These are phyloP conservation scores for Rhodamnia rubescens DNA, from an alignment of 345 rosid species.

Conservation along the genomic window DNA sequence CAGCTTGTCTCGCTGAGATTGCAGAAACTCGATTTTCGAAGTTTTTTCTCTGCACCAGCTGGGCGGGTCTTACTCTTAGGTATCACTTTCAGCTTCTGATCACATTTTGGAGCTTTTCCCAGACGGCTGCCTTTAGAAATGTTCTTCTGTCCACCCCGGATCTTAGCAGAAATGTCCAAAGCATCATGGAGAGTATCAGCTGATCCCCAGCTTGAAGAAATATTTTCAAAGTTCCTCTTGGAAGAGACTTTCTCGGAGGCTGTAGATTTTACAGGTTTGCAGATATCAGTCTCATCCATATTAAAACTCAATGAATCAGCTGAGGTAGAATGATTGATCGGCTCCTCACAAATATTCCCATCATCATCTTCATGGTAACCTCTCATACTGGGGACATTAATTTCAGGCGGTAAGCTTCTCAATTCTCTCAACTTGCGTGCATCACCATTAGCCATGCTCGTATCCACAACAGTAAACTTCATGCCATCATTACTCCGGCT, in stretches of 20 bases:
- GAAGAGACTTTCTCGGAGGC: background rate
- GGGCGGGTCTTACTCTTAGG: constrained; percentile 4
- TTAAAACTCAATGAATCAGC: constrained; percentile 7
- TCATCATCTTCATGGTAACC: constrained; percentile 23
- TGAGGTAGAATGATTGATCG: constrained; percentile 16
- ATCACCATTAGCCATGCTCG: constrained; percentile 24
- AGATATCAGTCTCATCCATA: constrained; percentile 7
- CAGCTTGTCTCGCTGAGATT: constrained; percentile 3
- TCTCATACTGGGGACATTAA: constrained; percentile 3
- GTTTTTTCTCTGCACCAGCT: constrained; percentile 13
- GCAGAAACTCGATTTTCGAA: constrained; percentile 9
- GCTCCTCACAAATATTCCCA: constrained; percentile 13
- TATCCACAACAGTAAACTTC: constrained; percentile 47
- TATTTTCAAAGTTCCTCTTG: background rate
- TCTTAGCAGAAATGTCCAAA: background rate
- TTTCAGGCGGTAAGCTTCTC: constrained; percentile 27
- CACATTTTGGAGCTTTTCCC: background rate
- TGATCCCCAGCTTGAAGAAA: constrained; percentile 1
- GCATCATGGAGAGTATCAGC: constrained; percentile 2
- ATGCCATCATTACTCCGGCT: constrained; percentile 2
- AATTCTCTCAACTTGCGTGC: constrained; percentile 28
- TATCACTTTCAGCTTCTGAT: constrained; percentile 4
- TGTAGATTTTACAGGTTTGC: constrained; percentile 7
- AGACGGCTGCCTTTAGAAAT: background rate
- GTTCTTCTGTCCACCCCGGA: constrained; percentile 4